phyloP scores from a whole-genome alignment of 2,329 filamentous ascomycete species.

The Bertia moriformis region DNA sequence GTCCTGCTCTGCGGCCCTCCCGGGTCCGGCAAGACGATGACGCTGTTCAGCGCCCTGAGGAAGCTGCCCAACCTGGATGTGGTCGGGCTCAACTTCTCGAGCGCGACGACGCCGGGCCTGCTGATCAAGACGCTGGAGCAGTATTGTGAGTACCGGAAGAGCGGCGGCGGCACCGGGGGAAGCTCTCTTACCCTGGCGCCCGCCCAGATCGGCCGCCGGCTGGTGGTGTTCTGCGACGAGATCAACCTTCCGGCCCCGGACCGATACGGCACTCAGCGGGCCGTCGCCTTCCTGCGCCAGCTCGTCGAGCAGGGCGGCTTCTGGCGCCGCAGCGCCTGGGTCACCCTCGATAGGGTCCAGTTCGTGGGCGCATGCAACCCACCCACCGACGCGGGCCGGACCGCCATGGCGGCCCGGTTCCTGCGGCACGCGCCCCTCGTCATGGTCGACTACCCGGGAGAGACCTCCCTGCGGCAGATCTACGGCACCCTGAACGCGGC shows the following conservation, averaged over 20 bases:
- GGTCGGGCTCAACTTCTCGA: slow-evolving; percentile 97
- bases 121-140: slow-evolving; percentile 99
- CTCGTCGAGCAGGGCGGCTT: slow-evolving; percentile 97
- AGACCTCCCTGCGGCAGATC: slow-evolving; percentile 85
- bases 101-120: slow-evolving; percentile 90
- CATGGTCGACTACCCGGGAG: slow-evolving; percentile 98
- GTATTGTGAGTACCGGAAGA: slow-evolving; percentile 99
- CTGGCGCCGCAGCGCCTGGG: slow-evolving; percentile 93
- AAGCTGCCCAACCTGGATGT: slow-evolving; percentile 98
- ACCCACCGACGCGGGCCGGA: slow-evolving; percentile 91
- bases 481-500: slow-evolving; percentile 97
- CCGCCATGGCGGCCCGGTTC: slow-evolving; percentile 82
- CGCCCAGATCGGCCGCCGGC: slow-evolving; percentile 90
- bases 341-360: slow-evolving; percentile 90
- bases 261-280: slow-evolving; percentile 90
- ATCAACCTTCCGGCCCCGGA: slow-evolving; percentile 97
- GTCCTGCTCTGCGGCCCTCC: slow-evolving; percentile 93
- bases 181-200: slow-evolving; percentile 81
- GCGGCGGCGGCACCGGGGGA: too few species aligned
- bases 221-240: slow-evolving; percentile 96
- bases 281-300: slow-evolving; percentile 91
- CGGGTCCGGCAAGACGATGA: slow-evolving; percentile 99
- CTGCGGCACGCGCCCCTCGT: slow-evolving; percentile 91
- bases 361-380: slow-evolving; percentile 98
- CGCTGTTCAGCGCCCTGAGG: slow-evolving; percentile 86